Base-by-base conservation (phyloP, 1,139 yeast species). In the Suhomyces taliae region DNA sequence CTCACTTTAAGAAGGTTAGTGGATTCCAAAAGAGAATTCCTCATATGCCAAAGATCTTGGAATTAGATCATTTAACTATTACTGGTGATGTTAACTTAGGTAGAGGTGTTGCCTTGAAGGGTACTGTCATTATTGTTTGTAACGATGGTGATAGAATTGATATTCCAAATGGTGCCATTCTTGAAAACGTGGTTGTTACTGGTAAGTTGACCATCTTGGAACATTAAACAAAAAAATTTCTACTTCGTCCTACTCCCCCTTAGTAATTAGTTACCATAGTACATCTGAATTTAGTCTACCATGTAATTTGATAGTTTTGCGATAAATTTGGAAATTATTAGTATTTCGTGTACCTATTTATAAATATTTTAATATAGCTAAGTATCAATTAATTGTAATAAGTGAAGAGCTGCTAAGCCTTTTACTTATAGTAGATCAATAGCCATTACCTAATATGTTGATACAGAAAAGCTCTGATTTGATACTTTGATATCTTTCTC, bases 141-240 rank as follows among this genome's bases (percentile, higher is more conserved):
- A 91, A 93, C 53, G 99, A 93, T 63, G 98, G 98, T 54, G 95
- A 90, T 66, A 89, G 83, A 74, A 93, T 93, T 61, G 98, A 93
- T 66, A 89, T 93, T 76, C 99, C 99, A 59, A 91, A 93, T 64
- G 99, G 99, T 39, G 81, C 96, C 27, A 80, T 90, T 48, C 80
- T 93, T 61, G 99, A 93, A 70, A 93, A 93, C 62, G 98, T 91
- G 46, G 99, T 93, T 56, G 90, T 93, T 60, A 93, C 99, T 49
- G 99, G 99, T 68, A 90, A 89, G 74, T 82, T 93, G 72, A 90
- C 96, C 61, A 91, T 93, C 59, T 82, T 93, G 63, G 99, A 93
- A 75, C 99, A 93, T 72, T 93, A 71, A 60, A 32, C 15, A 19
- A 19, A 19, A 19, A 12, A n/a, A 14, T 6, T 34, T 36, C 15